Conservation (phyloP, 2,329 filamentous ascomycete genomes). For the Colletotrichum endophyticum region DNA sequence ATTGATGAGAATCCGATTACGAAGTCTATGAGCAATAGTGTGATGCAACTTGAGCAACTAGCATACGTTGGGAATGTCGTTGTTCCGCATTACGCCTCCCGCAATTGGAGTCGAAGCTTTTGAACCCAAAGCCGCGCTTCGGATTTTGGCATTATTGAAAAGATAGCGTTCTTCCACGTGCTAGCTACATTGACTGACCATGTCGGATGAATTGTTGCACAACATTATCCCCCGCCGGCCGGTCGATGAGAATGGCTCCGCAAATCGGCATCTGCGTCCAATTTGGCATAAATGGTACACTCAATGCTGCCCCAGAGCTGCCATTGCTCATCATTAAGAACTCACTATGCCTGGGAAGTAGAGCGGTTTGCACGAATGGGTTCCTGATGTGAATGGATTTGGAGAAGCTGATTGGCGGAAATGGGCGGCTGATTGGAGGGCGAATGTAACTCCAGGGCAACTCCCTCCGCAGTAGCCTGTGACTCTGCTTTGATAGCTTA, state of each 20-base stretch:
- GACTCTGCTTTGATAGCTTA: neutral
- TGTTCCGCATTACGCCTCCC: no score
- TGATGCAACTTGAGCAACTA: no score
- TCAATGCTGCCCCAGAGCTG: neutral
- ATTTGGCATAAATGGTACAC: neutral
- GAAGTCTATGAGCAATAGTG: no score
- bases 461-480: neutral
- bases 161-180: neutral
- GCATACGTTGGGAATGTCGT: no score
- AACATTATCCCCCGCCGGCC: neutral
- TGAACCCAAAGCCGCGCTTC: neutral
- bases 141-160: neutral
- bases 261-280: neutral
- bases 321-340: neutral
- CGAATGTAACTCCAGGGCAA: neutral
- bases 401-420: neutral
- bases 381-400: neutral
- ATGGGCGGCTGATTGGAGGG: neutral
- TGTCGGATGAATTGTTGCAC: neutral
- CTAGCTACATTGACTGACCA: neutral
- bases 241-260: neutral
- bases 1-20: no score
- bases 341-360: neutral
- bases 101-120: no score
- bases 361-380: neutral